Percentiles rank a stretch among this genome's conserved stretches.
phyloP scores from a whole-genome alignment of 495 filamentous ascomycete genomes.

The Hypoxylon intermedium region DNA sequence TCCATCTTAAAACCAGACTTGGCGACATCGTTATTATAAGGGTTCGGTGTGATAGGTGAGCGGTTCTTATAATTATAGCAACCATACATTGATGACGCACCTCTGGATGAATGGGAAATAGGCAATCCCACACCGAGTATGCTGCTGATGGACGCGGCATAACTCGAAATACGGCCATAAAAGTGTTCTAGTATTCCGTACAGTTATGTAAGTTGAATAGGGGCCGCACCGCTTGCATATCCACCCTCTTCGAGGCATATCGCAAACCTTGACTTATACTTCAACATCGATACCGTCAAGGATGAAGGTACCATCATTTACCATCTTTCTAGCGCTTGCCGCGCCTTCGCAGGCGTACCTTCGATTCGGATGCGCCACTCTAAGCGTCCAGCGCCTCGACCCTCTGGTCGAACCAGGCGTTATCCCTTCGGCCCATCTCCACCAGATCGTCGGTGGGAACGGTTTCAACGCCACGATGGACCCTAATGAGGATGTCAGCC shows the following conservation, averaged over 20 bases:
- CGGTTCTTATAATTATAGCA: slow-evolving; percentile 15
- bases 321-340: slow-evolving; percentile 40
- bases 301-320: slow-evolving; percentile 46
- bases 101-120: slow-evolving; percentile 38
- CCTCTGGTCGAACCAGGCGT: slow-evolving; percentile 44
- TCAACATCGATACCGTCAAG: slow-evolving; percentile 26
- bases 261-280: slow-evolving; percentile 10
- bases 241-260: slow-evolving; percentile 16
- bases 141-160: slow-evolving; percentile 30
- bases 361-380: slow-evolving; percentile 47
- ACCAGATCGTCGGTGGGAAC: slow-evolving; percentile 48
- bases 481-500: slow-evolving; percentile 25
- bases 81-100: slow-evolving; percentile 18
- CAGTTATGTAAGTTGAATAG: slow-evolving; percentile 22
- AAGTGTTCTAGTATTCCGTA: slow-evolving; percentile 13
- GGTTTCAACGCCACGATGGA: slow-evolving; percentile 47
- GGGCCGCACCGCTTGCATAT: slow-evolving; percentile 2
- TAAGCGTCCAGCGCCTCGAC: slow-evolving; percentile 51
- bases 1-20: background rate
- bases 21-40: background rate
- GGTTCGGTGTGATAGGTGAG: slow-evolving; percentile 20
- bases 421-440: slow-evolving; percentile 41
- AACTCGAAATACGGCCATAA: slow-evolving; percentile 11
- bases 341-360: slow-evolving; percentile 44
- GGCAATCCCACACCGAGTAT: slow-evolving; percentile 22